These are phyloP conservation scores for Chaetomiaceae sp. DNA, from an alignment of 2,329 filamentous ascomycete genomes.

Conservation along the genomic window DNA sequence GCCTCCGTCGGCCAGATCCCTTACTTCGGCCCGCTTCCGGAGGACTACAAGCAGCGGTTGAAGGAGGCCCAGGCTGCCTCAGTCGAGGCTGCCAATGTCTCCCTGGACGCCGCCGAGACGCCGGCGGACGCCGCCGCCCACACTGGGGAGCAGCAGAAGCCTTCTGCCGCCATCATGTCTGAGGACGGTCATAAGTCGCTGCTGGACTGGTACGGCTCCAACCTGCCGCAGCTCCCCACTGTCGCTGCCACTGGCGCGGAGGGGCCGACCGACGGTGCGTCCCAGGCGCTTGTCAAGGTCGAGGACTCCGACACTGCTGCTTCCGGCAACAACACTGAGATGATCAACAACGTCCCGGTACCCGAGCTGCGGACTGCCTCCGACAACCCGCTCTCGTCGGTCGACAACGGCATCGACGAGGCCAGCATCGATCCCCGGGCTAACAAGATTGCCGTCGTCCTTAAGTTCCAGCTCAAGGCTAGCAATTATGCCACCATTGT, in stretches of 20 bases:
- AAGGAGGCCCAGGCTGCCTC: not conserved
- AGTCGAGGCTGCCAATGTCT: not conserved
- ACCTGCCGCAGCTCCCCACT: slow-evolving; percentile 8
- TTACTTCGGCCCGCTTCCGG: slow-evolving; percentile 2
- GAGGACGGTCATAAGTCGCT: not conserved
- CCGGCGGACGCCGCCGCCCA: not conserved
- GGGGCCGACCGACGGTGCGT: not conserved
- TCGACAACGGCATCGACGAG: slow-evolving; percentile 18
- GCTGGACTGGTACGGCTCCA: slow-evolving; percentile 15
- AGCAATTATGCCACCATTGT: slow-evolving; percentile 36
- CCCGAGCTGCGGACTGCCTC: slow-evolving; percentile 20
- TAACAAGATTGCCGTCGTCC: slow-evolving; percentile 31
- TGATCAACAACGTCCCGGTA: slow-evolving; percentile 16
- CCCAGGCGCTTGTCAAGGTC: slow-evolving; percentile 1
- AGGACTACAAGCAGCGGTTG: not conserved
- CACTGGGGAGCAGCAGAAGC: not conserved
- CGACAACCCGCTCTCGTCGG: slow-evolving; percentile 19
- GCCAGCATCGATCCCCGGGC: slow-evolving; percentile 17
- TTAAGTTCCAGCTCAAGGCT: slow-evolving; percentile 32
- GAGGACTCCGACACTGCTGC: not conserved
- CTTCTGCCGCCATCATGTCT: not conserved
- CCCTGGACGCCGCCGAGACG: not conserved
- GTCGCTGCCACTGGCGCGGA: not conserved
- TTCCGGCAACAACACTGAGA: not conserved
- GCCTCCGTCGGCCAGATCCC: slow-evolving; percentile 7